Percentiles rank a stretch among this genome's conserved stretches.
Conservation (phyloP, 345 rosid species). For the Ceriops tagal region DNA sequence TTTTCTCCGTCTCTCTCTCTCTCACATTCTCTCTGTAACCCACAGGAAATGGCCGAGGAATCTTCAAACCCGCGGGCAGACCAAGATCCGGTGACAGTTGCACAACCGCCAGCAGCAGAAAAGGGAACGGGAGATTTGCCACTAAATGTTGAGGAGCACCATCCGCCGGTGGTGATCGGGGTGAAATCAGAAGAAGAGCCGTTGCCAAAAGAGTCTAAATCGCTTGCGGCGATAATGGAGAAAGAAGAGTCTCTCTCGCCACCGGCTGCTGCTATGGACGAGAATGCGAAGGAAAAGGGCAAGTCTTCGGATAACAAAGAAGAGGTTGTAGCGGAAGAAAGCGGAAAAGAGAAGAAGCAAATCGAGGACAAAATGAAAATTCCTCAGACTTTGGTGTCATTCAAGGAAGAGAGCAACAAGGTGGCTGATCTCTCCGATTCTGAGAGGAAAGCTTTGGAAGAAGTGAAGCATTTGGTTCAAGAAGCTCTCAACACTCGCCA, state of each 20-base stretch:
- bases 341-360: constrained; percentile 5
- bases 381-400: constrained; percentile 38
- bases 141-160: not conserved
- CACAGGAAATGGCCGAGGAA: constrained; percentile 24
- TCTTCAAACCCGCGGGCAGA: constrained; percentile 11
- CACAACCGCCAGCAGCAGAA: not conserved
- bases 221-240: constrained; percentile 41
- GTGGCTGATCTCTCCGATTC: constrained; percentile 51
- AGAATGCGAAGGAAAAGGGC: not conserved
- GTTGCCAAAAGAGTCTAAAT: constrained; percentile 24
- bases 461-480: constrained; percentile 51
- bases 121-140: not conserved
- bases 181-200: constrained; percentile 11
- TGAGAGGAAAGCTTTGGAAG: constrained; percentile 57
- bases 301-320: constrained; percentile 15
- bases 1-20: too few relatives aligned
- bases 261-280: not conserved
- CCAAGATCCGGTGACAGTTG: not conserved
- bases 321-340: constrained; percentile 20
- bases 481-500: constrained; percentile 49
- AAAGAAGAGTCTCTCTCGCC: constrained; percentile 33
- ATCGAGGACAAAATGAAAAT: constrained; percentile 28
- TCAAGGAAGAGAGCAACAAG: constrained; percentile 66
- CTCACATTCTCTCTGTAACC: not conserved
- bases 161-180: constrained; percentile 2